These are phyloP conservation scores for Coniosporium tulheliwenetii DNA, from an alignment of 2,329 filamentous ascomycete genomes.

Conservation along the genomic window DNA sequence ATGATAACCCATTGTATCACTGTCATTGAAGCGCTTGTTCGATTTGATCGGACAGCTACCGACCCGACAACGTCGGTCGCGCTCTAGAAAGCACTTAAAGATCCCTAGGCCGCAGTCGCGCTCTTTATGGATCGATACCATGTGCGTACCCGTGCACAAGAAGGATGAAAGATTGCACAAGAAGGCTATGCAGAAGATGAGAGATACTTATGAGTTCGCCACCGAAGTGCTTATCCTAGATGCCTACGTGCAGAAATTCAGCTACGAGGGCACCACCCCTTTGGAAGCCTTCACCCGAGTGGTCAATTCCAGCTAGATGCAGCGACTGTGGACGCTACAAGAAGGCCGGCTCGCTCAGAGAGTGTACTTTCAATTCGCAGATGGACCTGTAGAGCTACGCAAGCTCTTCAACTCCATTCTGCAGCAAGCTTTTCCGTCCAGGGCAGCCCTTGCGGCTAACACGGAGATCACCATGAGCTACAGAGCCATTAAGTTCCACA, in stretches of 20 bases:
- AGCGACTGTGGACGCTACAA: conserved; percentile 3
- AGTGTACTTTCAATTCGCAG: conserved; percentile 2
- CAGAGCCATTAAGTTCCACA: too few relatives aligned
- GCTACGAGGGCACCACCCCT: not conserved
- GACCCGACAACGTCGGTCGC: too few relatives aligned
- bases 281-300: not conserved
- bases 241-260: not conserved
- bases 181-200: not conserved
- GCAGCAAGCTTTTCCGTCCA: too few relatives aligned
- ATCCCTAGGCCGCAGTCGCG: too few relatives aligned
- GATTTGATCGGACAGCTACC: too few relatives aligned
- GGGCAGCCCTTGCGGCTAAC: too few relatives aligned
- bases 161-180: not conserved
- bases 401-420: too few relatives aligned
- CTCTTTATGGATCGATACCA: not conserved
- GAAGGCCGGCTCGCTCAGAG: conserved; percentile 3
- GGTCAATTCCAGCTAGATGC: conserved; percentile 1
- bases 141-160: not conserved
- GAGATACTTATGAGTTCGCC: not conserved
- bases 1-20: too few relatives aligned
- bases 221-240: not conserved
- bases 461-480: too few relatives aligned
- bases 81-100: too few relatives aligned
- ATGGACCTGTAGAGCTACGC: not conserved
- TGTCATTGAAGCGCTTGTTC: too few relatives aligned